Evolutionary conservation across 176 grass and related monocot genomes (phyloP), one percentile per base, ranked within the genome.

Genomic region (Elymus sibiricus): DNA sequence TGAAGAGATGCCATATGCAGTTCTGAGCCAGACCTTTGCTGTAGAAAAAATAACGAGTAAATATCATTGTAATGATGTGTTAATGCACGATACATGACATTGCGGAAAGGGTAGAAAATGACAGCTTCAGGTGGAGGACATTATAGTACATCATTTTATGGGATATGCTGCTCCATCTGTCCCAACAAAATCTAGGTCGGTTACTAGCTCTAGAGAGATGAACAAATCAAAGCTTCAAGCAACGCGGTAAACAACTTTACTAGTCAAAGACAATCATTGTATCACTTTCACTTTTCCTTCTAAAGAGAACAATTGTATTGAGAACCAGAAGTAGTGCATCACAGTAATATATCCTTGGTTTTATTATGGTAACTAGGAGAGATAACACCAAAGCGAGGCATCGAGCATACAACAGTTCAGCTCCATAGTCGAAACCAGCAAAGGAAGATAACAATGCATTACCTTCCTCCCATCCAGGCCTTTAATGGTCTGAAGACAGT

Each of bases 381-480:
- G 26, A 21, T 22, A 26, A 16, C 34, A 37, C 26, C 8, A 40
- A 47, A 22, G 22, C 19, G 7, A 58, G 19, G 53, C 19, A 83
- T 26, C 15, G 38, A 39, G 34, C 79, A 64, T 44, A 77, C 25
- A 70, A 12, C 28, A 88, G 15, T 51, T 16, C 15, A 56, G 27
- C 73, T 89, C 86, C 79, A 58, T 44, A 73, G 34, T 78, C 49
- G 74, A 94, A 73, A 82, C 66, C 46, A 49, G 22, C 11, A 77
- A 83, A 40, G 11, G 68, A 86, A 32, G 4, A 73, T 44, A 56
- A 77, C 42, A 64, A 2, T 64, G 26, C 26, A 55, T 42, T 83
- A 98, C 95, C 91, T 98, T 88, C 73, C 95, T 89, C 75, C 95
- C 95, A 53, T 98, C 91, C 31, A 98, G 35, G 14, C 93, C 95